Percentiles rank a stretch among this genome's conserved stretches.
These are phyloP conservation scores for Rutidosis leptorrhynchoides DNA, from an alignment of 129 eudicot species.

Conservation along the genomic window DNA sequence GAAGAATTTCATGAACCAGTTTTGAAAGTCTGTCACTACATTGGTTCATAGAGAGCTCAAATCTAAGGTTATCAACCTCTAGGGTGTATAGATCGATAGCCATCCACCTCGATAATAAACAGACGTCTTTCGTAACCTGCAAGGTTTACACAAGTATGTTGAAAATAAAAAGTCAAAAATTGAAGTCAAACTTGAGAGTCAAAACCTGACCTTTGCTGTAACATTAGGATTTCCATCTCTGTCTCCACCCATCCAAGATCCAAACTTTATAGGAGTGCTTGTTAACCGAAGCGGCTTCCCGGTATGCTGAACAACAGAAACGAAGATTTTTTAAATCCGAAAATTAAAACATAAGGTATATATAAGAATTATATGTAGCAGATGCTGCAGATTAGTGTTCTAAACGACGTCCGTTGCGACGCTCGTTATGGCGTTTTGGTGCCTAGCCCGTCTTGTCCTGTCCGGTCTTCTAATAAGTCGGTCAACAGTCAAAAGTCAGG, in stretches of 20 bases:
- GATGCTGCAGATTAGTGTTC: no score
- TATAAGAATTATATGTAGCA: no score
- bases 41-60: slow-evolving; percentile 84
- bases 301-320: slow-evolving; percentile 59
- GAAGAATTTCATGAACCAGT: slow-evolving; percentile 55
- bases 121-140: slow-evolving; percentile 89
- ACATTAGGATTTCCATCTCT: slow-evolving; percentile 99
- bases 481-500: no score
- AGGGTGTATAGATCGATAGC: slow-evolving; percentile 86
- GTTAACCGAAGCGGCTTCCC: slow-evolving; percentile 90
- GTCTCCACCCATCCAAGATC: slow-evolving; percentile 99
- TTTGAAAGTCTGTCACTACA: slow-evolving; percentile 56
- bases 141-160: slow-evolving; percentile 8
- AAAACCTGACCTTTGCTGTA: slow-evolving; percentile 66
- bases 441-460: no score
- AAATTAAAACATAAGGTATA: background rate
- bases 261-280: slow-evolving; percentile 91
- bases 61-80: slow-evolving; percentile 84
- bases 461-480: no score
- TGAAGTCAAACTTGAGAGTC: background rate
- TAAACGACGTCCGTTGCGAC: no score
- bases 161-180: slow-evolving; percentile 1
- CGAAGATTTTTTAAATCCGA: background rate
- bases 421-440: no score
- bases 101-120: slow-evolving; percentile 97